A percentile compares a stretch with the other conserved stretches of the same genome.
Conservation (phyloP, 495 filamentous ascomycete species). For the Annulohypoxylon nitens region DNA sequence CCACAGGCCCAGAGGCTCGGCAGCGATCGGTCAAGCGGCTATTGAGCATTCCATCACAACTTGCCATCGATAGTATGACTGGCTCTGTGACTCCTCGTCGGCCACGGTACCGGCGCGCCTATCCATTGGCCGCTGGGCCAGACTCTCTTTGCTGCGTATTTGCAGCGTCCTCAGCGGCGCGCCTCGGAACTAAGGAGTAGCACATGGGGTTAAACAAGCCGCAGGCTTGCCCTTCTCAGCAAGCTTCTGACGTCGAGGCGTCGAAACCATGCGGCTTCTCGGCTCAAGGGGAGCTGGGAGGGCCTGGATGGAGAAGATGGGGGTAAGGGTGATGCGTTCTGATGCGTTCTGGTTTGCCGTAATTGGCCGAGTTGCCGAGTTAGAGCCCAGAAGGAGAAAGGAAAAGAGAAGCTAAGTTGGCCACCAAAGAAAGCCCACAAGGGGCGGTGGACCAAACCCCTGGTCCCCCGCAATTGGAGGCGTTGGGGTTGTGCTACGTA, state of each 20-base stretch:
- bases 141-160: not conserved
- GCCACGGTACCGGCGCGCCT: conserved; percentile 27
- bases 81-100: not conserved
- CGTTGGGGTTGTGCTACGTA: conserved; percentile 9
- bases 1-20: conserved; percentile 36
- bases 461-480: conserved; percentile 43
- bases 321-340: conserved; percentile 14
- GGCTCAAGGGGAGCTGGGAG: conserved; percentile 46
- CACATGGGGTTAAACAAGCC: conserved; percentile 19
- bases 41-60: conserved; percentile 36
- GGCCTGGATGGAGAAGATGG: conserved; percentile 31
- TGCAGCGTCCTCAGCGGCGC: conserved; percentile 5
- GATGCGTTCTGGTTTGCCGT: conserved; percentile 38
- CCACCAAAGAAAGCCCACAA: not conserved
- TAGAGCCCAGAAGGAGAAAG: conserved; percentile 33
- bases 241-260: conserved; percentile 41
- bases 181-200: conserved; percentile 41
- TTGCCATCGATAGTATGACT: conserved; percentile 16
- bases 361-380: conserved; percentile 51
- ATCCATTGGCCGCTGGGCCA: conserved; percentile 25
- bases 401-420: conserved; percentile 1
- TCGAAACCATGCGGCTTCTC: conserved; percentile 38
- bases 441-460: conserved; percentile 13
- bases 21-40: conserved; percentile 50
- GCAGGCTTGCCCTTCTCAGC: not conserved